Percentiles rank a stretch among this genome's conserved stretches.
Evolutionary conservation across 1,284 basidiomycete species (phyloP).

Genomic region (Marasmius sp.): DNA sequence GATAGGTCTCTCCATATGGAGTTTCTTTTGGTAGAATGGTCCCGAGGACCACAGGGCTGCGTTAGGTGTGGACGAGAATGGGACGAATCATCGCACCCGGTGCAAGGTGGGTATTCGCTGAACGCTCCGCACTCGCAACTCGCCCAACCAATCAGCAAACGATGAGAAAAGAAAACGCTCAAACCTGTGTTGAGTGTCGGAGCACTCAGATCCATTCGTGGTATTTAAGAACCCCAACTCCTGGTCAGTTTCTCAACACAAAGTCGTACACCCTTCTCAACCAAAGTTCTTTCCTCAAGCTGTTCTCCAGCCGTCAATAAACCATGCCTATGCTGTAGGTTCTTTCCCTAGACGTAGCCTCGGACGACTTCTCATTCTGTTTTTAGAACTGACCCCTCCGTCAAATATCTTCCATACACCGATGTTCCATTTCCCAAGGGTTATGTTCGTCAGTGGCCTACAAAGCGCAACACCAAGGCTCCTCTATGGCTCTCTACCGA

Average conservation of each 20-base stretch:
- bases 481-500: conserved; percentile 92
- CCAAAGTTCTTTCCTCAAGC: neutral
- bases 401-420: conserved; percentile 75
- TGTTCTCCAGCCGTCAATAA: conserved; percentile 1
- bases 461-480: conserved; percentile 61
- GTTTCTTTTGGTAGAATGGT: neutral
- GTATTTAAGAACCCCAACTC: neutral
- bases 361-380: conserved; percentile 5
- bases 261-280: neutral
- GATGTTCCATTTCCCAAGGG: conserved; percentile 56
- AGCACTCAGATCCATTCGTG: neutral
- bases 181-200: neutral
- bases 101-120: neutral
- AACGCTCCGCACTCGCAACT: neutral
- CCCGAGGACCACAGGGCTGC: neutral
- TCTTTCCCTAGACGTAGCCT: neutral
- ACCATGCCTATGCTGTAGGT: conserved; percentile 34
- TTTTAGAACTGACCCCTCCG: conserved; percentile 65
- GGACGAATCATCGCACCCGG: neutral
- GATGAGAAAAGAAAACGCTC: neutral
- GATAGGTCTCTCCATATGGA: neutral
- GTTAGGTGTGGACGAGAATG: neutral
- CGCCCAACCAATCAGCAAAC: neutral
- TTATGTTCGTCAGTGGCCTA: conserved; percentile 79
- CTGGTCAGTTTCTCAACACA: neutral